phyloP scores from a whole-genome alignment of 352 stramenopile genomes.

The Phytophthora melonis region DNA sequence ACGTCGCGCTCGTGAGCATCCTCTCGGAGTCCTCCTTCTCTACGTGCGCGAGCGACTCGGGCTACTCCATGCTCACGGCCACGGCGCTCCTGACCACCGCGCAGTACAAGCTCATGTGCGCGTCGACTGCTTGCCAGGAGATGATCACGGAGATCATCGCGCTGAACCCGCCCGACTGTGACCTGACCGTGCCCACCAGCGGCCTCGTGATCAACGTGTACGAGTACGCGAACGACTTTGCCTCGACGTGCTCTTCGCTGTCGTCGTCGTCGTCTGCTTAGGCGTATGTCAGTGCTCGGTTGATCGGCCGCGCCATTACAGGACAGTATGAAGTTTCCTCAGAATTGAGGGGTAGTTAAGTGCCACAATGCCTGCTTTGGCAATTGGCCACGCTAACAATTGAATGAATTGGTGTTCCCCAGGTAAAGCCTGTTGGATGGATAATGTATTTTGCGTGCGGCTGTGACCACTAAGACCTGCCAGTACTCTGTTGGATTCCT shows the following conservation, averaged over 20 bases:
- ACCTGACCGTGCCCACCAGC: constrained; percentile 35
- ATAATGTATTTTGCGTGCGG: no score
- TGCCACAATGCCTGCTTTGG: no score
- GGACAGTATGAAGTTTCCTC: background rate
- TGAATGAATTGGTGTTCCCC: no score
- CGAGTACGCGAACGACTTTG: constrained; percentile 25
- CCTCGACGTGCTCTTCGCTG: constrained; percentile 17
- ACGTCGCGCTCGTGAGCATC: constrained; percentile 21
- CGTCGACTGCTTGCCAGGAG: constrained; percentile 26
- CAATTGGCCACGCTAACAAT: no score
- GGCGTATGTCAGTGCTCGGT: background rate
- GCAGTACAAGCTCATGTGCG: constrained; percentile 38
- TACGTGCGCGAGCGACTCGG: constrained; percentile 23
- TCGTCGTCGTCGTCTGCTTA: background rate
- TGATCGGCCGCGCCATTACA: background rate
- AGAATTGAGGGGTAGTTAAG: no score
- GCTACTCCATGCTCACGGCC: constrained; percentile 40
- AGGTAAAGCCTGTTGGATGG: no score
- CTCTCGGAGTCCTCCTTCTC: constrained; percentile 20
- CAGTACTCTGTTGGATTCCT: no score
- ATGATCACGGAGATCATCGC: constrained; percentile 25
- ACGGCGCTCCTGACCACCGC: constrained; percentile 23
- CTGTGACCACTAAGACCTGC: no score
- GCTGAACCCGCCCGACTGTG: constrained; percentile 35
- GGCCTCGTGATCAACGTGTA: constrained; percentile 37